phyloP scores from a whole-genome alignment of 2,329 filamentous ascomycete genomes.

The Beauveria sp. region DNA sequence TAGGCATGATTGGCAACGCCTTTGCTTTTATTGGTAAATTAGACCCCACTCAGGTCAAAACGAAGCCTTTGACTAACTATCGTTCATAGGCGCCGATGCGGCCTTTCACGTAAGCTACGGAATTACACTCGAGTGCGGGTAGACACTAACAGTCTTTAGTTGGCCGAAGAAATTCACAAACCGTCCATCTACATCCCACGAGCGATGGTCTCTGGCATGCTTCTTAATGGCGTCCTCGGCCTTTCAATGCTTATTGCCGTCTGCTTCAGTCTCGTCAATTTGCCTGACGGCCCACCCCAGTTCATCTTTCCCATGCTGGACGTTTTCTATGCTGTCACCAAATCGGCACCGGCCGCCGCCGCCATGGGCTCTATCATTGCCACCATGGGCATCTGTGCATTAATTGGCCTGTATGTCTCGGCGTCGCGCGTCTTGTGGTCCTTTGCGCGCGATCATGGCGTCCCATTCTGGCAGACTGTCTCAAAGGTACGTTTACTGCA shows the following conservation, averaged over 20 bases:
- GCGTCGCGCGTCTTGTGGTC: constrained; percentile 52
- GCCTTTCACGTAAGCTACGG: constrained; percentile 19
- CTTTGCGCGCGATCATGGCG: constrained; percentile 31
- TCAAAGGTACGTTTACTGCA: neutral
- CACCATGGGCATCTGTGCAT: constrained; percentile 40
- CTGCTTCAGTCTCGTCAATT: constrained; percentile 40
- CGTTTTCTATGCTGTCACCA: constrained; percentile 45
- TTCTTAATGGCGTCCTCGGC: constrained; percentile 44
- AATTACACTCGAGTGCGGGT: too few species aligned
- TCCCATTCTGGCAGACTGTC: constrained; percentile 21
- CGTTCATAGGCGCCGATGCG: constrained; percentile 16
- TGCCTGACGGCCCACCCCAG: constrained; percentile 31
- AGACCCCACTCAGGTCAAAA: neutral
- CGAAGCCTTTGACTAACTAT: neutral
- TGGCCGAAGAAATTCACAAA: constrained; percentile 30
- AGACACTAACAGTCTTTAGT: neutral
- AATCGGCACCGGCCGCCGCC: constrained; percentile 38
- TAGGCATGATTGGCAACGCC: constrained; percentile 35
- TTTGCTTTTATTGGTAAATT: constrained; percentile 23
- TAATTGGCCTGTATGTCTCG: constrained; percentile 47
- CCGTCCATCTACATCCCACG: constrained; percentile 41
- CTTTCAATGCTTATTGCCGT: constrained; percentile 49
- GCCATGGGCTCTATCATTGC: constrained; percentile 43
- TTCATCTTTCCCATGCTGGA: constrained; percentile 47
- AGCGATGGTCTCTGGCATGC: constrained; percentile 39